Evolutionary conservation across 108 stramenopile genomes (phyloP).

Genomic region (Skeletonema tropicum): DNA sequence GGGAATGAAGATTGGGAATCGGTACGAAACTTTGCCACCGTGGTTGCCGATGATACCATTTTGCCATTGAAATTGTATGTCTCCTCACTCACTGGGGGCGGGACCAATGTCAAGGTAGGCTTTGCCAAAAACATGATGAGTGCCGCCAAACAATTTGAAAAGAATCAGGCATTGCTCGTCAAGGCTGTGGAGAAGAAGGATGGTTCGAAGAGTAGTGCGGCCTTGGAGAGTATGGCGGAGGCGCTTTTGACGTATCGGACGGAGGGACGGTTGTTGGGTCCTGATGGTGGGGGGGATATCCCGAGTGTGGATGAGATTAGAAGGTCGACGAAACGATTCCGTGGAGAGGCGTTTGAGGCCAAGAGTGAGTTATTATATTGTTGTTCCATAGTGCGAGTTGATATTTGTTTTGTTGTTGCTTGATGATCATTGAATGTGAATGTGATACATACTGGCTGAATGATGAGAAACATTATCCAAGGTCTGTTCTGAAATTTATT

Average conservation of each 20-base stretch:
- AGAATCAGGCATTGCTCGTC: conserved; percentile 54
- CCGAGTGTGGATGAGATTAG: conserved; percentile 88
- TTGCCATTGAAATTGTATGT: conserved; percentile 88
- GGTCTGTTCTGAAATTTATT: background rate
- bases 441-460: too few species aligned
- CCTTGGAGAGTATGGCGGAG: conserved; percentile 67
- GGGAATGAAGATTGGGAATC: conserved; percentile 72
- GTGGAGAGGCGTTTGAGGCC: conserved; percentile 69
- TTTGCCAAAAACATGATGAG: conserved; percentile 81
- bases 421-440: too few species aligned
- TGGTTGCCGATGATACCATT: conserved; percentile 81
- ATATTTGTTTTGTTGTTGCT: background rate
- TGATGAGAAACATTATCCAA: background rate
- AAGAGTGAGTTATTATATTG: conserved; percentile 63
- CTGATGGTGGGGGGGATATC: conserved; percentile 87
- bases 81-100: conserved; percentile 69
- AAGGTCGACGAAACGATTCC: conserved; percentile 60
- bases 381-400: too few species aligned
- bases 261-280: conserved; percentile 67
- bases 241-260: conserved; percentile 69
- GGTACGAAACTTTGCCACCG: conserved; percentile 63
- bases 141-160: conserved; percentile 69
- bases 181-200: conserved; percentile 79
- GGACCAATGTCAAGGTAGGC: conserved; percentile 74
- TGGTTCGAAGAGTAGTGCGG: conserved; percentile 48